A percentile compares a stretch with the other conserved stretches of the same genome.
phyloP scores from a whole-genome alignment of 352 stramenopile genomes.

The Stephanocyclus meneghinianus region DNA sequence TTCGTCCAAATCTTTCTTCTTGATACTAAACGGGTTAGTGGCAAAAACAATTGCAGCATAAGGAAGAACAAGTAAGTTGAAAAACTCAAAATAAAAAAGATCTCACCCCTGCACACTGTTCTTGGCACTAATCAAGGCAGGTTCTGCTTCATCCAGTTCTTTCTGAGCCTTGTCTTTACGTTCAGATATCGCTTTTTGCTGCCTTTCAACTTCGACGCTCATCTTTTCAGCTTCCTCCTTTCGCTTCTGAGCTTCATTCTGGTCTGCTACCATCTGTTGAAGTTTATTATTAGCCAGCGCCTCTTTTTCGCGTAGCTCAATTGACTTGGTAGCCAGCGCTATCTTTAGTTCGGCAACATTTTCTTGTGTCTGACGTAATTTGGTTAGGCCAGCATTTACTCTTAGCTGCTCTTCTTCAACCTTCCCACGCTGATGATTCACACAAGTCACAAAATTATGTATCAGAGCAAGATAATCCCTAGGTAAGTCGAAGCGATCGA shows the following conservation, averaged over 20 bases:
- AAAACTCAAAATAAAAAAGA: background rate
- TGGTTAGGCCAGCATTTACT: constrained; percentile 97
- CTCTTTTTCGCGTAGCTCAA: constrained; percentile 95
- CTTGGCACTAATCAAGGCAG: constrained; percentile 94
- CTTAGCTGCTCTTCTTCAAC: constrained; percentile 90
- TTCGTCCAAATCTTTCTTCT: constrained; percentile 98
- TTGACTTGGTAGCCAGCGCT: constrained; percentile 91
- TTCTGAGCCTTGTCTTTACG: constrained; percentile 93
- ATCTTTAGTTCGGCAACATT: constrained; percentile 90
- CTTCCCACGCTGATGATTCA: constrained; percentile 88
- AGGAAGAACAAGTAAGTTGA: background rate
- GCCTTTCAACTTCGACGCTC: constrained; percentile 90
- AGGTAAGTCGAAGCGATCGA: no score
- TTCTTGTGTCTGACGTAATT: constrained; percentile 96
- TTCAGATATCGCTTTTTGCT: constrained; percentile 94
- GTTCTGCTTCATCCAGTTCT: constrained; percentile 96
- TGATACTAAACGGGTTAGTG: constrained; percentile 83
- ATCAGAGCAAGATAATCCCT: constrained; percentile 87
- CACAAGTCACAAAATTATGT: constrained; percentile 84
- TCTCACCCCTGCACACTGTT: constrained; percentile 89
- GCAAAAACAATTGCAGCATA: background rate
- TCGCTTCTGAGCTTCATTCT: constrained; percentile 95
- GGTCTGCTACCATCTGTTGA: constrained; percentile 97
- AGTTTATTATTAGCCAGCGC: constrained; percentile 96
- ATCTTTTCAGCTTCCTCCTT: constrained; percentile 96